Base-by-base conservation (phyloP, 257 asterid species). In the Plantago elongata region DNA sequence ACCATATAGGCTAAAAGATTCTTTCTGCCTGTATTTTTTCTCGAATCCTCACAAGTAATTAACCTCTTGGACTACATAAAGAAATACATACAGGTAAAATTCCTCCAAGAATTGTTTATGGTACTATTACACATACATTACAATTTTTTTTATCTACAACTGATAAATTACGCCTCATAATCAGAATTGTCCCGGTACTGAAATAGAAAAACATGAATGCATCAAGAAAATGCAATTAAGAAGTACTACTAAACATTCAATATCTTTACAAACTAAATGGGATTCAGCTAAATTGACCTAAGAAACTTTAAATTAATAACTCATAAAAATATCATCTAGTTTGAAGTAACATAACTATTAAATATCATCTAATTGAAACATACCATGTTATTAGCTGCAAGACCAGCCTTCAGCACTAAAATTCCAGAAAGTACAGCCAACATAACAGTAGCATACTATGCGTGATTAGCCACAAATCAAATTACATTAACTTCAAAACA, bases 381-480 rank as follows among this genome's bases (percentile, higher is more conserved):
- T 64, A 43, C n/a, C 65, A 66, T 9, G 45, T 60, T 52, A 68
- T 67, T 72, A 22, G 57, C 71, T 60, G 42, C 51, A 62, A 57
- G 29, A 15, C 64, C 27, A 40, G 49, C 37, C 1, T n/a, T 49
- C 13, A 42, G 69, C 48, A 64, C 52, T 51, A 7, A 62, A 11
- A 37, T 37, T 13, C 47, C 52, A 55, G 40, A 54, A 56, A 56
- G 61, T 12, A 56, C 46, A 37, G n/a, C 44, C 29, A 51, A 2
- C 15, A 16, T 16, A 46, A 11, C 51, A n/a, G 13, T 49, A 51
- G 27, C 27, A 34, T 34, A 27, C 18, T 30, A 13, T 51, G 27
- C 59, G 17, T 54, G 10, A 1, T 54, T n/a, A 54, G 27, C 15
- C 3, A 22, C 51, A 13, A 40, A 60, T 57, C 13, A 43, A 49